A percentile compares a stretch with the other conserved stretches of the same genome.
phyloP scores from a whole-genome alignment of 495 filamentous ascomycete genomes.

The Chaetomium cochliodes region DNA sequence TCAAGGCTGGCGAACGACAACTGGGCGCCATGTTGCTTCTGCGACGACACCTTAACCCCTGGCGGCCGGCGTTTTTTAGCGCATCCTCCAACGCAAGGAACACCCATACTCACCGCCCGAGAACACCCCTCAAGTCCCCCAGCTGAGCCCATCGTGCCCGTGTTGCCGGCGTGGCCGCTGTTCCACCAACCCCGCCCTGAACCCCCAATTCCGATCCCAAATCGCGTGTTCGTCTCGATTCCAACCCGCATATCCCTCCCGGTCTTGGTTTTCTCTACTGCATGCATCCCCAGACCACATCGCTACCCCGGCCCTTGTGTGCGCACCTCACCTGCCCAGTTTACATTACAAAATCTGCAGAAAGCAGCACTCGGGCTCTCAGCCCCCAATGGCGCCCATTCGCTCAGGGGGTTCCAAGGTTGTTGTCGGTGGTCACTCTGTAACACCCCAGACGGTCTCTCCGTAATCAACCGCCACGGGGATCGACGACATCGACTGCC shows the following conservation, averaged over 20 bases:
- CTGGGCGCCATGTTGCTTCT: constrained; percentile 59
- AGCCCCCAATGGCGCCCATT: constrained; percentile 2
- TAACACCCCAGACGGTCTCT: neutral
- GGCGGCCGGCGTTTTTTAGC: neutral
- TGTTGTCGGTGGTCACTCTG: neutral
- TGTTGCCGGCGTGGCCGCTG: neutral
- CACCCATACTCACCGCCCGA: constrained; percentile 4
- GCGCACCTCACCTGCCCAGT: too few relatives aligned
- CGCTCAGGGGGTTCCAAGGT: neutral
- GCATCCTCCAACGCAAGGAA: constrained; percentile 35
- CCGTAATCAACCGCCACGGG: neutral
- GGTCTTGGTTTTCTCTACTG: neutral
- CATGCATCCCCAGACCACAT: neutral
- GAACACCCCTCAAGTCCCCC: neutral
- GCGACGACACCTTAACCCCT: constrained; percentile 41
- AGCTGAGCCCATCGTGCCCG: too few relatives aligned
- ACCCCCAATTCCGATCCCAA: constrained; percentile 3
- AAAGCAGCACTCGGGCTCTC: neutral
- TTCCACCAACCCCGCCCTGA: neutral
- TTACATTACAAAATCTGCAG: too few relatives aligned
- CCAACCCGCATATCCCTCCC: neutral
- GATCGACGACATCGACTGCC: constrained; percentile 22
- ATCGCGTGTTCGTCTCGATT: constrained; percentile 16
- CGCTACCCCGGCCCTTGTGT: too few relatives aligned
- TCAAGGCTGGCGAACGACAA: constrained; percentile 48